Base-by-base conservation (phyloP, 371 early-diverging fungal genomes). In the Ordospora pajunii region DNA sequence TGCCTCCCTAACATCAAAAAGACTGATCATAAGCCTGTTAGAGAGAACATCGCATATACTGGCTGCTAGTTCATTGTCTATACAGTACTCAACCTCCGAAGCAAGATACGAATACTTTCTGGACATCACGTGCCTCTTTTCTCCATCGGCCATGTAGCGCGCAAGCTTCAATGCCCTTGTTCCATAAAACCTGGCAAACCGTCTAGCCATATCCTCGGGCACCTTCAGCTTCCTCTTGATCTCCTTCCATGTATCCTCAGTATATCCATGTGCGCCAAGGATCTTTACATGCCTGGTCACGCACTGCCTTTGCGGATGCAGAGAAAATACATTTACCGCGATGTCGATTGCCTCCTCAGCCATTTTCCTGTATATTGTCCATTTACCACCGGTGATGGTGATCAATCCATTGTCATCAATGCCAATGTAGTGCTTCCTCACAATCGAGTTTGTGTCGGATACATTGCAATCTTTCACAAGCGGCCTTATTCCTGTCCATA, bases 351-450 rank as follows among this genome's bases (percentile, higher is more conserved):
- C 91, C 78, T 97, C 95, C 79, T 93, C 88, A 23, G 97, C 97
- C 96, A 97, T 97, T 70, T 90, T 89, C 76, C 99, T 90, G 86
- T 93, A 97, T 0, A 96, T 97, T 0, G 97, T 98, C 99, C 99
- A 98, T 83, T 98, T 98, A 67, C 99, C 99, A 74, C 99, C 99
- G 17, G 96, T 91, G 80, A 98, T 90, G 6, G 96, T 94, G 72
- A 98, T 82, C 64, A 97, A 82, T 7, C 91, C 91, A 66, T 88
- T 87, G 32, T 88, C 85, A 52, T 90, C 90, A 46, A 90, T 91
- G 75, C 91, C 86, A 77, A 97, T 89, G 89, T 94, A 90, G 80
- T 96, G 97, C 84, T 90, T 95, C 78, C 99, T 91, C 9, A 96
- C 95, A 70, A 97, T 87, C 22, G 89, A 89, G 72, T 90, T 90